Evolutionary conservation across 169 alveolate genomes (phyloP), one percentile per base, ranked within the genome.

Genomic region (Plasmodium fragile): DNA sequence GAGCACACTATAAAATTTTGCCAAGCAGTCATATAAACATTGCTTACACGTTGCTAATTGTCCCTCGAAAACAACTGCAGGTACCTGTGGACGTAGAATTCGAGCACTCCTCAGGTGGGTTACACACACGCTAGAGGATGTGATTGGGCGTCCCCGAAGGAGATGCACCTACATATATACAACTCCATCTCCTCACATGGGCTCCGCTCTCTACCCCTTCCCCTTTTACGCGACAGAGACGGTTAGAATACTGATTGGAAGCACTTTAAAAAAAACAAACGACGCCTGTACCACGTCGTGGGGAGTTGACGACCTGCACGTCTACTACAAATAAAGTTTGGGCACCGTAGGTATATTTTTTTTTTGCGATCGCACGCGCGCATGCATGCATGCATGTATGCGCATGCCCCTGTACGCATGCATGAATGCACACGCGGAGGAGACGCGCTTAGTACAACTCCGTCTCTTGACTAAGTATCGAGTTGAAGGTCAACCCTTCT

Each of bases 301-400:
- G 98, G 98, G 98, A 36, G 77, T 97, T 16, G 98, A 96, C 77
- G 98, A 97, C 77, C 77, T 97, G 11, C 92, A 95, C 59, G 75
- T 97, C 3, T 96, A 93, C 73, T 77, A 96, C 32, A 79, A 94
- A 41, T 95, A 53, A 72, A 53, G 81, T 16, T 18, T 18, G 3
- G 32, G 4, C 13, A 0, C 16, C n/a, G 36, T 39, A 13, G 25
- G 32, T 0, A 11, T 32, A n/a, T 59, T 11, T 32, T 32, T 59
- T 59, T 11, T 32, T 43, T 71, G 11, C 11, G 5, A 10, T 16
- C 16, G n/a, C 53, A 43, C 53, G 53, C 7, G 45, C 41, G 41
- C 41, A 34, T 45, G 55, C 0, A 3, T 5, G 16, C 16, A 3
- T 65, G 36, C 5, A 8, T n/a, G 7, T 22, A n/a, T 65, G 2